Evolutionary conservation across 1,139 yeast species (phyloP).

Genomic region (Candida tetrigidarum): DNA sequence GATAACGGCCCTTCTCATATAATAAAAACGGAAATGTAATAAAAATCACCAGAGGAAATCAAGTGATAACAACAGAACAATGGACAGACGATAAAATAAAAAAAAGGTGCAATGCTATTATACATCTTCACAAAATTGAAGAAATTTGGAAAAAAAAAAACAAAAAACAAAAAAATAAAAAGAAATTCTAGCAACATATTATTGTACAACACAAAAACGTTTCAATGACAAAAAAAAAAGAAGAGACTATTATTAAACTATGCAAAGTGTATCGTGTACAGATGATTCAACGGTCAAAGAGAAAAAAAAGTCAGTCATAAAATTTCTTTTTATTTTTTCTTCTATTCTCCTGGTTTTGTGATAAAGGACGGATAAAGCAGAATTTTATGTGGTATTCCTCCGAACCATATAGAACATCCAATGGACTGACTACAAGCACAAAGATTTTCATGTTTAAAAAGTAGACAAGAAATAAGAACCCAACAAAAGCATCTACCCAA

Average conservation of each 20-base stretch:
- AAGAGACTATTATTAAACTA: not conserved
- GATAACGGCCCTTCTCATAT: no score
- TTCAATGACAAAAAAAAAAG: not conserved
- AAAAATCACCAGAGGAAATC: not conserved
- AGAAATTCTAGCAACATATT: no score
- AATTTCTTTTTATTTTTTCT: constrained; percentile 1
- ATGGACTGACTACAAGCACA: no score
- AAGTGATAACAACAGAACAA: not conserved
- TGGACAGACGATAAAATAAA: not conserved
- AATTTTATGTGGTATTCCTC: not conserved
- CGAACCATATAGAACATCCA: not conserved
- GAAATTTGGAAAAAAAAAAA: no score
- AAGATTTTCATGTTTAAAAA: no score
- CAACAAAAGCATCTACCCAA: no score
- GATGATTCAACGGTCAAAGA: not conserved
- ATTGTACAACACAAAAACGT: no score
- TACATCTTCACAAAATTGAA: not conserved
- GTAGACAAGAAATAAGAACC: no score
- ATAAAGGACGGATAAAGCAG: no score
- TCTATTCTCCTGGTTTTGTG: not conserved
- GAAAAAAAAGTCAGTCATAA: not conserved
- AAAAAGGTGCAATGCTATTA: no score
- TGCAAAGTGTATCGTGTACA: not conserved
- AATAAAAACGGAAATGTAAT: not conserved
- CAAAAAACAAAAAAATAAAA: no score